Evolutionary conservation across 139 green algal species (phyloP).

Genomic region (Pleodorina starrii): DNA sequence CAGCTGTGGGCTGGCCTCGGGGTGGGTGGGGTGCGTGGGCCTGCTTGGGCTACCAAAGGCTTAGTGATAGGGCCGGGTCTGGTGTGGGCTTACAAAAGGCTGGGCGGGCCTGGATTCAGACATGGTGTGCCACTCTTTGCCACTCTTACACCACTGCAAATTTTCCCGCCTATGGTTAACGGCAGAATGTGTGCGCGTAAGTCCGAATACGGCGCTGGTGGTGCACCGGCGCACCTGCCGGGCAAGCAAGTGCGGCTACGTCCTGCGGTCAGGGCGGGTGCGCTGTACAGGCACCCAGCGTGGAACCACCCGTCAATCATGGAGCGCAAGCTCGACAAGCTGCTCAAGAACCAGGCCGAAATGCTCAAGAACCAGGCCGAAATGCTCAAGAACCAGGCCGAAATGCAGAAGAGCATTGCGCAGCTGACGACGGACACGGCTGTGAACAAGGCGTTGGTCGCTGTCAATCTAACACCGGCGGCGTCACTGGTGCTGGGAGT

Average conservation of each 20-base stretch:
- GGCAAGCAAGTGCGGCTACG: slow-evolving; percentile 11
- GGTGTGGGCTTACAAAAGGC: not conserved
- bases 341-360: not conserved
- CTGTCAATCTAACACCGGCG: too few relatives aligned
- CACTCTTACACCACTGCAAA: not conserved
- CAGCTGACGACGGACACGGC: slow-evolving; percentile 2
- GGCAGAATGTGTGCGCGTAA: slow-evolving; percentile 13
- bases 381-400: not conserved
- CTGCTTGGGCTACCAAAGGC: too few relatives aligned
- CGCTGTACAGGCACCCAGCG: not conserved
- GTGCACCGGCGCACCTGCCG: not conserved
- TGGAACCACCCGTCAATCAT: not conserved
- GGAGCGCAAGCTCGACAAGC: too few relatives aligned
- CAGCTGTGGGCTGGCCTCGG: too few relatives aligned
- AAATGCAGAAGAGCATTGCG: not conserved
- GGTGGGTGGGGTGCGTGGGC: too few relatives aligned
- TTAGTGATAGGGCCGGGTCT: not conserved
- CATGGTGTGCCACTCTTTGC: not conserved
- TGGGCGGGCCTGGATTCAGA: not conserved
- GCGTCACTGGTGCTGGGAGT: too few relatives aligned
- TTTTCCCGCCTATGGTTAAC: not conserved
- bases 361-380: not conserved
- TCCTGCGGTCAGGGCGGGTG: slow-evolving; percentile 12
- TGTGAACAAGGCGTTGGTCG: too few relatives aligned
- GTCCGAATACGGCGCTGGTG: slow-evolving; percentile 9